A percentile compares a stretch with the other conserved stretches of the same genome.
phyloP scores from a whole-genome alignment of 2,329 filamentous ascomycete genomes.

The Exophiala sp. region DNA sequence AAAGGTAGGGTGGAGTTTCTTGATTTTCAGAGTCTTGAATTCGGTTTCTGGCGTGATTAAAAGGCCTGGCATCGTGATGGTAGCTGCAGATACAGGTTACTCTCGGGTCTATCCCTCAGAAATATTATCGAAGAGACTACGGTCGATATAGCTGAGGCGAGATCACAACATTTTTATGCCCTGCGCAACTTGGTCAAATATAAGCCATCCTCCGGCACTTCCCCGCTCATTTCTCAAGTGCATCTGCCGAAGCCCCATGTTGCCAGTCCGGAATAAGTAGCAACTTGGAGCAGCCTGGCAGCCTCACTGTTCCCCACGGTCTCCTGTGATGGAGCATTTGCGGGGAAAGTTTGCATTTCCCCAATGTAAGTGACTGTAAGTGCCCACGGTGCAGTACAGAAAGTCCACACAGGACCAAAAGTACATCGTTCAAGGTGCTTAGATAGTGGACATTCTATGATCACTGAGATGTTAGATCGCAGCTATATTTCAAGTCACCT shows the following conservation, averaged over 20 bases:
- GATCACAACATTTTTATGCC: no score
- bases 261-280: not conserved
- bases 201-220: constrained; percentile 8
- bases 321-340: not conserved
- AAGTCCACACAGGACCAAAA: constrained; percentile 15
- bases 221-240: not conserved
- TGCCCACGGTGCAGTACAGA: constrained; percentile 22
- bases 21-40: constrained; percentile 31
- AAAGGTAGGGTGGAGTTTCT: constrained; percentile 37
- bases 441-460: constrained; percentile 7
- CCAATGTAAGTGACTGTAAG: no score
- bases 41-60: constrained; percentile 7
- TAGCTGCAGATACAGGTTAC: not conserved
- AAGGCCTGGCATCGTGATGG: not conserved
- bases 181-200: no score
- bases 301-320: constrained; percentile 13
- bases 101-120: not conserved
- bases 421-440: constrained; percentile 34
- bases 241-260: constrained; percentile 25
- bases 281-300: constrained; percentile 5
- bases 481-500: constrained; percentile 8
- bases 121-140: no score
- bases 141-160: no score
- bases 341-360: no score
- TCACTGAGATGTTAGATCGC: not conserved